These are phyloP conservation scores for Fraxinus nigra DNA, from an alignment of 305 asterid species.

Conservation along the genomic window DNA sequence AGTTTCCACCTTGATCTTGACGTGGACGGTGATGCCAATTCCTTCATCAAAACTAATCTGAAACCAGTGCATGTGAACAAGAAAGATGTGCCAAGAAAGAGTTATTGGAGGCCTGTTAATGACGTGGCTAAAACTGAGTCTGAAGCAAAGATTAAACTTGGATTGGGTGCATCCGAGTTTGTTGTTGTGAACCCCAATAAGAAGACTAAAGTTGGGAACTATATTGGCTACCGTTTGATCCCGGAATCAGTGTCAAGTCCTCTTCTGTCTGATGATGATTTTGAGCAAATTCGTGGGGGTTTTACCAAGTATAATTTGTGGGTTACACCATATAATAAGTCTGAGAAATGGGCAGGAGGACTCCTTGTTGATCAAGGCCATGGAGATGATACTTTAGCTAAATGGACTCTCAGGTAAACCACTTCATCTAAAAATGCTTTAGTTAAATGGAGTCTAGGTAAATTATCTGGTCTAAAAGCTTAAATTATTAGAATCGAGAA, in stretches of 20 bases:
- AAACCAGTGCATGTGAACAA: conserved; percentile 31
- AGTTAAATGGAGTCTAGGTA: not conserved
- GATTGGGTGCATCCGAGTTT: conserved; percentile 29
- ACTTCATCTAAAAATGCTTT: not conserved
- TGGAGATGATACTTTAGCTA: conserved; percentile 41
- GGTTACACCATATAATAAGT: conserved; percentile 45
- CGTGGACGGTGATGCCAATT: conserved; percentile 51
- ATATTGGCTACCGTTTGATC: conserved; percentile 40
- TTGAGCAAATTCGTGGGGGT: conserved; percentile 36
- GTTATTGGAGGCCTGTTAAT: conserved; percentile 42
- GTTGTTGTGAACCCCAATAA: conserved; percentile 45
- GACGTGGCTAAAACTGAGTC: conserved; percentile 44
- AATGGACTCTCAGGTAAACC: conserved; percentile 43
- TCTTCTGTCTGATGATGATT: conserved; percentile 27
- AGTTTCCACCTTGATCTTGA: conserved; percentile 60
- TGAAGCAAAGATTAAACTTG: conserved; percentile 38
- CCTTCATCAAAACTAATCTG: conserved; percentile 43
- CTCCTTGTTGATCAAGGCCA: conserved; percentile 28
- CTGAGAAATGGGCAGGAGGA: conserved; percentile 43
- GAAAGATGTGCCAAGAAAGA: conserved; percentile 45
- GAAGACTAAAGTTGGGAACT: conserved; percentile 48
- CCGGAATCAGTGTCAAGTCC: conserved; percentile 28
- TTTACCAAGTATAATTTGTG: conserved; percentile 40
- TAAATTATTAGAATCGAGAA: not conserved
- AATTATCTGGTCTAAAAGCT: too few relatives aligned